Conservation (phyloP, 164 flowering plant species). For the Protea cynaroides region DNA sequence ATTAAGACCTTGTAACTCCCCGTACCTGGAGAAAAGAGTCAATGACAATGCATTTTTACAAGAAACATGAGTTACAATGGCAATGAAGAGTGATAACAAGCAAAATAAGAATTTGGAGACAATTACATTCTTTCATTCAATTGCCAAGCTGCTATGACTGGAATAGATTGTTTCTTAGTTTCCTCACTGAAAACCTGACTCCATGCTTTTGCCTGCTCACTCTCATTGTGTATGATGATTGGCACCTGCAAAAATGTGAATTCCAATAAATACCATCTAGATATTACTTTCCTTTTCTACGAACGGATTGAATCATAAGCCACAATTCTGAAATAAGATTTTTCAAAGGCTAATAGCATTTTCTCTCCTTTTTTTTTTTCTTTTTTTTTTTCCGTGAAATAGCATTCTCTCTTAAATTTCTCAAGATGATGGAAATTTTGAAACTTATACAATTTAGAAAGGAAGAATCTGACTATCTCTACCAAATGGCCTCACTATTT, state of each 20-base stretch:
- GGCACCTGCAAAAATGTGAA: slow-evolving; percentile 60
- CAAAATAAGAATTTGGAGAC: not conserved
- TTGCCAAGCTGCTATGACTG: slow-evolving; percentile 90
- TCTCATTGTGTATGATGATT: slow-evolving; percentile 73
- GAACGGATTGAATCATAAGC: too few species aligned
- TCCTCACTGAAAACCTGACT: slow-evolving; percentile 87
- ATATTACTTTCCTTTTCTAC: too few species aligned
- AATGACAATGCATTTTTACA: too few species aligned
- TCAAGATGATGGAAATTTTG: not conserved
- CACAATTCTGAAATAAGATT: too few species aligned
- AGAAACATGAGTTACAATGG: too few species aligned
- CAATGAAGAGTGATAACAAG: not conserved
- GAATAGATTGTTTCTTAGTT: slow-evolving; percentile 86
- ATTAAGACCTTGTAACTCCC: slow-evolving; percentile 95
- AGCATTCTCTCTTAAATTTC: too few species aligned
- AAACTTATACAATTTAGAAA: too few species aligned
- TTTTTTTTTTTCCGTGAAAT: too few species aligned
- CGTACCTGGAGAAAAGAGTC: slow-evolving; percentile 57
- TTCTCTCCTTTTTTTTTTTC: too few species aligned
- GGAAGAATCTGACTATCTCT: too few species aligned
- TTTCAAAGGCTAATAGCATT: too few species aligned
- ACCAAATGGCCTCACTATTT: too few species aligned
- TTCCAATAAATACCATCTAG: not conserved
- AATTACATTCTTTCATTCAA: slow-evolving; percentile 94
- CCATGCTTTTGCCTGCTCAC: slow-evolving; percentile 76